Base-by-base conservation (phyloP, 805 yeast genomes). In the Hanseniaspora nectarophila region DNA sequence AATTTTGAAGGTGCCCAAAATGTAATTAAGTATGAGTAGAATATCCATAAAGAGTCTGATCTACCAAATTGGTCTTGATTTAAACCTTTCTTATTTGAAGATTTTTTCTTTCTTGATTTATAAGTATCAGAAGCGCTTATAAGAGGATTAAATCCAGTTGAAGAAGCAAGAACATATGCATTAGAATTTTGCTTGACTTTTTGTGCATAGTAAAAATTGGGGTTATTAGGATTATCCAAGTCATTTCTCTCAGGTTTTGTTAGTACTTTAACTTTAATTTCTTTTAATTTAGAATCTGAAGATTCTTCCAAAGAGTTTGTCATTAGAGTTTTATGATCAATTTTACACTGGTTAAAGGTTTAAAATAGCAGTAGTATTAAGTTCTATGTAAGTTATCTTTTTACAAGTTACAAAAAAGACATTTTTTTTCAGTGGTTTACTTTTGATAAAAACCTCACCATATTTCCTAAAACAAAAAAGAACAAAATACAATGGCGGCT, bases 1-100 rank as follows among this genome's bases (percentile, higher is more conserved):
- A 87, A 56, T 0, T 88, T 81, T 2, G 82, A 76, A 1, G 97
- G 95, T 2, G 95, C 94, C 92, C 96, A 90, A 65, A 87, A 87
- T 0, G 98, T 89, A 33, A 92, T 69, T 8, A 76, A 59, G 58
- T 79, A 78, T 64, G 96, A 88, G 67, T 87, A 92, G 0, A 80
- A 68, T 58, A 77, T 76, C 98, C 98, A 92, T n/a, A 76, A 52
- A 52, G 77, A 63, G 53, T 64, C 57, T 18, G 58, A 26, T 40
- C 45, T 24, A 38, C 56, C 53, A 49, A 58, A 38, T 38, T 56
- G 43, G 23, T 46, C 37, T 20, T 31, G 12, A 23, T 13, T 16
- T 9, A 12, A 16, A 8, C 3, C 23, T 7, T 50, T 43, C 26
- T 59, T 39, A 44, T 57, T 54, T 9, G 59, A 59, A 18, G 35